These are phyloP conservation scores for Candida sp. DNA, from an alignment of 1,139 yeast species.

Conservation along the genomic window DNA sequence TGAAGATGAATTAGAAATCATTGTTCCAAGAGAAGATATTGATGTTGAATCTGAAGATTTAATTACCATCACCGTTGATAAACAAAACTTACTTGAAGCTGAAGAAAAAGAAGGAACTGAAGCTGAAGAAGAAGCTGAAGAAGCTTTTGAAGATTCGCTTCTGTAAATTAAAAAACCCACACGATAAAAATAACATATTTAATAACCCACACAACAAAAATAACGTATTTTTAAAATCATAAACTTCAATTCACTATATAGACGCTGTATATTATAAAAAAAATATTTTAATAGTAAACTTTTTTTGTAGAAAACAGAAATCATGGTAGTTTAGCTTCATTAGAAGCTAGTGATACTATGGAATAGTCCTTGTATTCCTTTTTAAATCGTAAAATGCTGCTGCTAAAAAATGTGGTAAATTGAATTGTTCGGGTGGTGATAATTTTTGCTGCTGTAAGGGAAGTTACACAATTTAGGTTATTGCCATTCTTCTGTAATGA, in stretches of 20 bases:
- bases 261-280: neutral
- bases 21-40: conserved; percentile 36
- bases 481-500: neutral
- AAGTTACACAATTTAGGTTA: neutral
- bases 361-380: too few species aligned
- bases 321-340: too few species aligned
- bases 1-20: conserved; percentile 42
- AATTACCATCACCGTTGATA: conserved; percentile 21
- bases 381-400: neutral
- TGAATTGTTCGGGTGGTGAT: neutral
- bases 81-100: conserved; percentile 17
- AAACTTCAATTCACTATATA: neutral
- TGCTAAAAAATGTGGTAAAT: neutral
- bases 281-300: too few species aligned
- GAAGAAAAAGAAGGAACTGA: conserved; percentile 9
- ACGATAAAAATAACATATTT: neutral
- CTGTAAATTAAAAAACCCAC: conserved; percentile 8
- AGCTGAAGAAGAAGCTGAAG: conserved; percentile 7
- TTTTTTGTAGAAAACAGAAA: too few species aligned
- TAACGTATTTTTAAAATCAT: neutral
- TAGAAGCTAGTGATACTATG: too few species aligned
- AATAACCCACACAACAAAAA: neutral
- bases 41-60: conserved; percentile 21
- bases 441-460: neutral
- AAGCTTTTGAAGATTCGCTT: conserved; percentile 12